phyloP scores from a whole-genome alignment of 257 asterid species.

The Haberlea rhodopensis region DNA sequence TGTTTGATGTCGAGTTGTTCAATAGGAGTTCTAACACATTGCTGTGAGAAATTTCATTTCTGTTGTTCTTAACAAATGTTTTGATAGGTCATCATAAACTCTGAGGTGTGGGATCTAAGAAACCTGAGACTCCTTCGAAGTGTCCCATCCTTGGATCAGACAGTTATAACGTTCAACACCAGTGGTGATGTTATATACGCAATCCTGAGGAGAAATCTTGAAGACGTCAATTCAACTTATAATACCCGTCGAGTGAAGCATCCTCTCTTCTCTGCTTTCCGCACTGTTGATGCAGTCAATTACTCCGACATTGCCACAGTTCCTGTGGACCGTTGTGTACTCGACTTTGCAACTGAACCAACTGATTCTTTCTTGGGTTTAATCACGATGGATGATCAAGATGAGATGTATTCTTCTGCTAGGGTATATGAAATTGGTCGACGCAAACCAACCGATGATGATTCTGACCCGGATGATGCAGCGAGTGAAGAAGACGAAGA shows the following conservation, averaged over 20 bases:
- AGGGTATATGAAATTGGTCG: conserved; percentile 93
- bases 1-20: conserved; percentile 2
- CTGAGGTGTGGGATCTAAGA: conserved; percentile 98
- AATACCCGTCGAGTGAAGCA: conserved; percentile 83
- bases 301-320: conserved; percentile 89
- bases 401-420: conserved; percentile 91
- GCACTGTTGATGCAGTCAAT: conserved; percentile 89
- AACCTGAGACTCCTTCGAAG: conserved; percentile 77
- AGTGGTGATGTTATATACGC: conserved; percentile 93
- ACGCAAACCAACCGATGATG: conserved; percentile 87
- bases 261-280: conserved; percentile 87
- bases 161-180: conserved; percentile 76
- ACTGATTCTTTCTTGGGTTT: conserved; percentile 94
- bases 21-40: neutral
- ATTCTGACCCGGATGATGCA: conserved; percentile 96
- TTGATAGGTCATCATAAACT: conserved; percentile 82
- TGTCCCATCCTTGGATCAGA: conserved; percentile 87
- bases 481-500: conserved; percentile 86
- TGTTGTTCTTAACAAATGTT: neutral
- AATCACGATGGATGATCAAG: conserved; percentile 90
- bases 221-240: conserved; percentile 81
- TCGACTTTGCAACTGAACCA: conserved; percentile 86
- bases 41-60: neutral
- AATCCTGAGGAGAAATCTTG: conserved; percentile 84
- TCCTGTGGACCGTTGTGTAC: conserved; percentile 93